Evolutionary conservation across 768 basidiomycete species (phyloP), one percentile per base, ranked within the genome.

Genomic region (Boletus reticulatus): DNA sequence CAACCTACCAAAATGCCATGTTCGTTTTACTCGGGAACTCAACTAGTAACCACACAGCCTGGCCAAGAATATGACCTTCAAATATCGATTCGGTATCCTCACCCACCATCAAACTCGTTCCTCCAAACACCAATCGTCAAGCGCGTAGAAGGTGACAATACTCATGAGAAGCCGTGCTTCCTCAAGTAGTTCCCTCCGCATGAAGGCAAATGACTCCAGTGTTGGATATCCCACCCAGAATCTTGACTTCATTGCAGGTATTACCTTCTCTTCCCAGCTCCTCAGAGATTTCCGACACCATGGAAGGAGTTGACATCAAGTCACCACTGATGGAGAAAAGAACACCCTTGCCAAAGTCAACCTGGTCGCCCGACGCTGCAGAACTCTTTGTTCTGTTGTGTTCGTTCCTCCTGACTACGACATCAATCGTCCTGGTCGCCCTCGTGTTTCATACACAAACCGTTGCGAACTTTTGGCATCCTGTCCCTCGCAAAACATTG

Each of bases 301-400:
- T 14, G 22, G 49, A 39, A 50, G 48, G 22, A 11, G 44, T 22
- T 19, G 48, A 50, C 4, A 20, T 12, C 29, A 7, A 38, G n/a
- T 19, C 13, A 9, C 45, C 50, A 8, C 27, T 56, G 36, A 43
- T 55, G n/a, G 44, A 27, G 39, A 42, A n/a, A 20, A 39, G 34
- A 2, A 29, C 17, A n/a, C 7, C 41, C 6, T 2, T 11, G 19
- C 14, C 16, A 19, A 52, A 32, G 38, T 16, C 24, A n/a, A 4
- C 5, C 24, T 49, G 55, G 52, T 38, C 24, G 0, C 34, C 58
- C 9, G 62, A 65, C 17, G 34, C 31, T 17, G 47, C 43, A 5
- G 59, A 61, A 17, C 31, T 53, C 4, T 50, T 57, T 42, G 22
- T 57, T 22, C 13, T 62, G 24, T 19, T 44, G 9, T 55, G 53